phyloP scores from a whole-genome alignment of 179 eudicot species.

The Carnegiea gigantea region DNA sequence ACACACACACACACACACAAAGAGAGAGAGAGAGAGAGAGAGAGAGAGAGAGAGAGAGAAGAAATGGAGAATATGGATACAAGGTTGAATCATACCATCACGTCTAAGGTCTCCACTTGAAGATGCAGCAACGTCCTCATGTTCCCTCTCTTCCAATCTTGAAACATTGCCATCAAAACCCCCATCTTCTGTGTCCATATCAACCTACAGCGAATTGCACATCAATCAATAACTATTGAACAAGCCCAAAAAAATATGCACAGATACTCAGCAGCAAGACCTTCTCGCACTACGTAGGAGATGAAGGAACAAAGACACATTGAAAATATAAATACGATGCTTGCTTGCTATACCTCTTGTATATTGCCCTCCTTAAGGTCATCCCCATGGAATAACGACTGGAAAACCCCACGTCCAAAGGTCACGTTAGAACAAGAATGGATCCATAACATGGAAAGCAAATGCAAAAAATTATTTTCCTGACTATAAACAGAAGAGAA shows the following conservation, averaged over 20 bases:
- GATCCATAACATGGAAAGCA: background rate
- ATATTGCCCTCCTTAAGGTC: constrained; percentile 69
- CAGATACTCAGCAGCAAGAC: constrained; percentile 7
- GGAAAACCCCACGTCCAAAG: constrained; percentile 25
- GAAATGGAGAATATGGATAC: background rate
- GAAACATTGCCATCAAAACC: constrained; percentile 38
- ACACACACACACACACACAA: no score
- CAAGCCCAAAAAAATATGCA: constrained; percentile 1
- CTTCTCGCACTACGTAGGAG: background rate
- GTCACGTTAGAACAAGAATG: constrained; percentile 13
- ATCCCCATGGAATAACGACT: constrained; percentile 87
- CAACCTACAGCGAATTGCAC: constrained; percentile 54
- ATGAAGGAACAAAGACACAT: background rate
- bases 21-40: no score
- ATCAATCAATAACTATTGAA: constrained; percentile 14
- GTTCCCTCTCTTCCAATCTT: constrained; percentile 43
- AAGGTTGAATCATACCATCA: constrained; percentile 47
- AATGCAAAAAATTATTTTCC: constrained; percentile 2
- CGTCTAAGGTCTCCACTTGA: constrained; percentile 25
- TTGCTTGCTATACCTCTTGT: constrained; percentile 61
- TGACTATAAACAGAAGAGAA: constrained; percentile 1
- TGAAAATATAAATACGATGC: background rate
- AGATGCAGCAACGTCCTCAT: constrained; percentile 30
- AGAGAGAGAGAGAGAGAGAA: no score
- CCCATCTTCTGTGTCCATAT: constrained; percentile 91